Conservation (phyloP, 805 yeast species). For the Saturnispora quitensis region DNA sequence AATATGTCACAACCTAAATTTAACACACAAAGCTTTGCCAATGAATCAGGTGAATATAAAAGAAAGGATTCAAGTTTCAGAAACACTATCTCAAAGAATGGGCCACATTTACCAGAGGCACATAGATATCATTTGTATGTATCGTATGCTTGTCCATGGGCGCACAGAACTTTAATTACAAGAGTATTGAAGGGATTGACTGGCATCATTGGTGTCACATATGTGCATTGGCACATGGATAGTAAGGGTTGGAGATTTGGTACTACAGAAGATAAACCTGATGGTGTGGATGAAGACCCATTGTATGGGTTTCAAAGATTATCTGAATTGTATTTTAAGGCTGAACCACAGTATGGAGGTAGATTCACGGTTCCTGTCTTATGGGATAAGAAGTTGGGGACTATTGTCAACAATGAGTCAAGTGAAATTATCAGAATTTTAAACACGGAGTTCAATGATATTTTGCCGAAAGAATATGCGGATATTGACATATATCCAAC, state of each 20-base stretch:
- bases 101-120: slow-evolving; percentile 64
- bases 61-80: slow-evolving; percentile 49
- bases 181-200: slow-evolving; percentile 65
- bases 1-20: background rate
- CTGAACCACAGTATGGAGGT: slow-evolving; percentile 67
- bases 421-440: slow-evolving; percentile 82
- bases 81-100: slow-evolving; percentile 46
- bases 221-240: slow-evolving; percentile 90
- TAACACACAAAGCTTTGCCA: slow-evolving; percentile 35
- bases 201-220: slow-evolving; percentile 55
- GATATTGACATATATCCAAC: slow-evolving; percentile 56
- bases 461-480: slow-evolving; percentile 41
- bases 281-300: slow-evolving; percentile 47
- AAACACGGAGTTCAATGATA: slow-evolving; percentile 61
- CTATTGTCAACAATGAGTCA: slow-evolving; percentile 89
- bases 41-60: slow-evolving; percentile 45
- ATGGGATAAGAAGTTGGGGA: slow-evolving; percentile 76
- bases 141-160: slow-evolving; percentile 93
- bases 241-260: slow-evolving; percentile 84
- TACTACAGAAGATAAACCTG: slow-evolving; percentile 33
- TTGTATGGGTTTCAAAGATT: slow-evolving; percentile 51
- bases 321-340: slow-evolving; percentile 65
- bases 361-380: slow-evolving; percentile 88
- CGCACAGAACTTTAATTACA: slow-evolving; percentile 73
- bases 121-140: slow-evolving; percentile 83